Conservation (phyloP, 257 asterid genomes). For the Coffea canephora region DNA sequence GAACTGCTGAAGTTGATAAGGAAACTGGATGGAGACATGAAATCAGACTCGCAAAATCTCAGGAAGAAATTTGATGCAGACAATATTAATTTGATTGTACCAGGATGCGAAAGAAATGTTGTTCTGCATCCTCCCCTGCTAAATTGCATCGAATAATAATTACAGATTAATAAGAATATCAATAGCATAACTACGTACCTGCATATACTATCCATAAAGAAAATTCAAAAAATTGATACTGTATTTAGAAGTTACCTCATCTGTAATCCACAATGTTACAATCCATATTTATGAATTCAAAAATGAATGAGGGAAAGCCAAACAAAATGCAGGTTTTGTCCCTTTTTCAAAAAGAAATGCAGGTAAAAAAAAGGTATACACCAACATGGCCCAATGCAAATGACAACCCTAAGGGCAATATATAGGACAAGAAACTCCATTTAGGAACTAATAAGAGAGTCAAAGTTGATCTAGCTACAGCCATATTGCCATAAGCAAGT, state of each 20-base stretch:
- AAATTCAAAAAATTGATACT: neutral
- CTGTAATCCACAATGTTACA: neutral
- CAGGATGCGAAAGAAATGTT: neutral
- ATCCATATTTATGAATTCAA: too few relatives aligned
- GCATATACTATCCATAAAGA: neutral
- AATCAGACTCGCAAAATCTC: neutral
- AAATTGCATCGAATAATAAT: too few relatives aligned
- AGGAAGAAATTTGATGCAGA: slow-evolving; percentile 3
- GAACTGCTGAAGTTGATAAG: neutral
- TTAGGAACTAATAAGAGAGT: neutral
- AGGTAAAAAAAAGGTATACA: neutral
- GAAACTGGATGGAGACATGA: neutral
- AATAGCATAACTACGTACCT: neutral
- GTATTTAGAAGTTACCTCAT: neutral
- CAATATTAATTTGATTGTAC: neutral
- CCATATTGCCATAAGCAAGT: neutral
- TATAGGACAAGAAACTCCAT: neutral
- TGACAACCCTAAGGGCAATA: neutral
- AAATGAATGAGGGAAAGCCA: neutral
- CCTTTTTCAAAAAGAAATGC: neutral
- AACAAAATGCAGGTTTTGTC: neutral
- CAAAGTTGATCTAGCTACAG: neutral
- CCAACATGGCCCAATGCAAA: neutral
- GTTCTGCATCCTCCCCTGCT: neutral
- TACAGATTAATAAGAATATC: neutral